These are phyloP conservation scores for Lipomyces kockii DNA, from an alignment of 805 yeast species.

Conservation along the genomic window DNA sequence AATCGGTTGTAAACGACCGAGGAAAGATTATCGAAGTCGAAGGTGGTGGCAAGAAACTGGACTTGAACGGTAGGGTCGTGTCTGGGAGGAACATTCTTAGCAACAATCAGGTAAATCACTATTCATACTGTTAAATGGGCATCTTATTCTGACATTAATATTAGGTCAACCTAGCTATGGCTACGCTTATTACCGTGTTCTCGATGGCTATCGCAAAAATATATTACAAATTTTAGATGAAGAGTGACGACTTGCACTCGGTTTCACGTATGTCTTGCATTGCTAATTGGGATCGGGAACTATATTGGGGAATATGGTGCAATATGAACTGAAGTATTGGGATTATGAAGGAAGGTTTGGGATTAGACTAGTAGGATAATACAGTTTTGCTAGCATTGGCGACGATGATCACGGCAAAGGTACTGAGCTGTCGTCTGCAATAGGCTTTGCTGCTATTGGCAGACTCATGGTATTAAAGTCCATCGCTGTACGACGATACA, in stretches of 20 bases:
- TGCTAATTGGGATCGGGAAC: neutral
- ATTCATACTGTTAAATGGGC: neutral
- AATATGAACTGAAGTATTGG: neutral
- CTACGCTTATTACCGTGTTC: slow-evolving; percentile 42
- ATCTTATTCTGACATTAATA: neutral
- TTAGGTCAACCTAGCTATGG: slow-evolving; percentile 47
- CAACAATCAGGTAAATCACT: slow-evolving; percentile 45
- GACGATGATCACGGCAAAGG: neutral
- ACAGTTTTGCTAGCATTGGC: neutral
- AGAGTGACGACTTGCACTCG: neutral
- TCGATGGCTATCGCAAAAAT: slow-evolving; percentile 40
- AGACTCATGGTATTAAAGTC: neutral
- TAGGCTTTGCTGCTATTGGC: neutral
- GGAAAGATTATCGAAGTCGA: slow-evolving; percentile 48
- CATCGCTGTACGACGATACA: no score
- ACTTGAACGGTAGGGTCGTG: slow-evolving; percentile 38
- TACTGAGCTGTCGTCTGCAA: neutral
- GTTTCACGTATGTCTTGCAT: neutral
- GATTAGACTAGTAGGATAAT: neutral
- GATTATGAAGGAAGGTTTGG: neutral
- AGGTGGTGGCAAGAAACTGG: slow-evolving; percentile 39
- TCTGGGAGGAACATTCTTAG: slow-evolving; percentile 49
- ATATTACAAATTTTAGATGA: slow-evolving; percentile 10
- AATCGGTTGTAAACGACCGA: slow-evolving; percentile 45
- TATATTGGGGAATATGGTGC: neutral